phyloP scores from a whole-genome alignment of 2,329 filamentous ascomycete genomes.

The Fusarium dimerum region DNA sequence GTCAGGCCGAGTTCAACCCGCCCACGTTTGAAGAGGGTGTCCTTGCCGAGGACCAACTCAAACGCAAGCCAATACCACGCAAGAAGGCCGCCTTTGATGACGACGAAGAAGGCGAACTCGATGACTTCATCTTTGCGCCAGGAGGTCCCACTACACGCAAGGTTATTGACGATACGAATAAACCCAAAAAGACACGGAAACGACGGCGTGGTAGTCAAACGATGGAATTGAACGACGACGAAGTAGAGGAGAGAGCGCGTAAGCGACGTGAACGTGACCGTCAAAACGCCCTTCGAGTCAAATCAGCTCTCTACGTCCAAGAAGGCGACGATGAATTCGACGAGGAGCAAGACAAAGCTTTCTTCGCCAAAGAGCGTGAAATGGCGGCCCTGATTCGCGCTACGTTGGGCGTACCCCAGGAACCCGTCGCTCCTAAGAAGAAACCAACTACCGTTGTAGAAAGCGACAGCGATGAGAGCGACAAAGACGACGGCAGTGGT shows the following conservation, averaged over 20 bases:
- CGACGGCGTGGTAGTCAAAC: slow-evolving; percentile 50
- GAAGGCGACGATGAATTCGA: slow-evolving; percentile 90
- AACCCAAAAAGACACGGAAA: slow-evolving; percentile 44
- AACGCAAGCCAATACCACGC: slow-evolving; percentile 62
- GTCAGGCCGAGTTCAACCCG: slow-evolving; percentile 76
- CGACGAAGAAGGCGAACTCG: slow-evolving; percentile 59
- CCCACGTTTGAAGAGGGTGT: slow-evolving; percentile 75
- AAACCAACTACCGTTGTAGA: slow-evolving; percentile 11
- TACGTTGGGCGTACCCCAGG: slow-evolving; percentile 4
- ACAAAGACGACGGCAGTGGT: background rate
- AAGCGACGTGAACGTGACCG: slow-evolving; percentile 66
- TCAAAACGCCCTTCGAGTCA: slow-evolving; percentile 79
- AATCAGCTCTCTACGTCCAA: slow-evolving; percentile 79
- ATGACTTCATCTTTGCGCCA: slow-evolving; percentile 66
- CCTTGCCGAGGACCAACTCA: slow-evolving; percentile 76
- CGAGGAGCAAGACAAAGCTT: slow-evolving; percentile 66
- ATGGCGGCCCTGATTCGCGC: slow-evolving; percentile 53
- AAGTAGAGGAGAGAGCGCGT: slow-evolving; percentile 64
- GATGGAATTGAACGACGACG: slow-evolving; percentile 58
- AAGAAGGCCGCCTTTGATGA: slow-evolving; percentile 68
- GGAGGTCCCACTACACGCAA: slow-evolving; percentile 64
- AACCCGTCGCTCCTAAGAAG: slow-evolving; percentile 26
- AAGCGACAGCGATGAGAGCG: background rate
- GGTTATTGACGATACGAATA: slow-evolving; percentile 57
- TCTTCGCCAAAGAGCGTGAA: slow-evolving; percentile 71